These are phyloP conservation scores for Saturnispora sekii DNA, from an alignment of 805 yeast genomes.

Conservation along the genomic window DNA sequence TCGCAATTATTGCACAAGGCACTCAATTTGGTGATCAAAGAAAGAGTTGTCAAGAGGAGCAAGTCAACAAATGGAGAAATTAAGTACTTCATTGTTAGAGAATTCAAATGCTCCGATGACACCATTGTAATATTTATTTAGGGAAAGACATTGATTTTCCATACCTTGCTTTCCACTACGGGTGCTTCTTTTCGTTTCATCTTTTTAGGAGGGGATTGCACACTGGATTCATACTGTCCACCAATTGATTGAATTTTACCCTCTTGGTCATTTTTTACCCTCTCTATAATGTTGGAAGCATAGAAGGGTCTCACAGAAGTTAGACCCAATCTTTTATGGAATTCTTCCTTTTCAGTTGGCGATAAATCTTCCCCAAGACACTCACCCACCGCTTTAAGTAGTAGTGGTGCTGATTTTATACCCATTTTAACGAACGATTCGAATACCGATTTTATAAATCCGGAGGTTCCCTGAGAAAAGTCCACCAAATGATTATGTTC, in stretches of 20 bases:
- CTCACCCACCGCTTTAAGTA: not conserved
- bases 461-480: not conserved
- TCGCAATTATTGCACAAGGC: too few relatives aligned
- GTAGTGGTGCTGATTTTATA: constrained; percentile 1
- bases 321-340: not conserved
- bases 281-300: constrained; percentile 5
- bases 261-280: not conserved
- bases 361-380: constrained; percentile 1
- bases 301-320: not conserved
- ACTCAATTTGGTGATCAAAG: too few relatives aligned
- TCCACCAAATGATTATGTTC: not conserved
- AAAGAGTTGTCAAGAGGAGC: too few relatives aligned
- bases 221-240: constrained; percentile 1
- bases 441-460: constrained; percentile 3
- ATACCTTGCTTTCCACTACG: too few relatives aligned
- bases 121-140: too few relatives aligned
- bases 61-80: too few relatives aligned
- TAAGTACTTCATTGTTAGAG: too few relatives aligned
- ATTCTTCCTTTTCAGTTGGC: not conserved
- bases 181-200: not conserved
- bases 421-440: constrained; percentile 1
- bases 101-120: too few relatives aligned
- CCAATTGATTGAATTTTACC: not conserved
- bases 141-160: too few relatives aligned
- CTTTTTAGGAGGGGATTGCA: not conserved